A percentile compares a stretch with the other conserved stretches of the same genome.
These are phyloP conservation scores for Saccharata proteae DNA, from an alignment of 2,329 filamentous ascomycete species.

Conservation along the genomic window DNA sequence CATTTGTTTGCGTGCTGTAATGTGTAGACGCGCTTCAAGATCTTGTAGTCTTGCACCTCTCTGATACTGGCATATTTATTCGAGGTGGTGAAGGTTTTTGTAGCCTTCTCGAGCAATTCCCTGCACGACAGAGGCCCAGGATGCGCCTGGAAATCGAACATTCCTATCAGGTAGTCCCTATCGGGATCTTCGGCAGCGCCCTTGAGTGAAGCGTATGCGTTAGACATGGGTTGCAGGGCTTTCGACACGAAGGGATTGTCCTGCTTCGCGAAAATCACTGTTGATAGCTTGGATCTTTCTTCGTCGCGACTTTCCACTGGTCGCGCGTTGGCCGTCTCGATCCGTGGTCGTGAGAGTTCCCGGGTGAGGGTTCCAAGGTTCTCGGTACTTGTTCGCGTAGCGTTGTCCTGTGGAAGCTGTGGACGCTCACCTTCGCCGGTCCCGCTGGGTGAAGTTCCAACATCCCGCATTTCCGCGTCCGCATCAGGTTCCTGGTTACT, in stretches of 20 bases:
- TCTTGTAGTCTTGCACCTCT: conserved; percentile 77
- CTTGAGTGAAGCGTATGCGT: conserved; percentile 31
- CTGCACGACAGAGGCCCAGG: conserved; percentile 41
- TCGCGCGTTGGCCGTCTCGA: too few species aligned
- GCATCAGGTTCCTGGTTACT: too few species aligned
- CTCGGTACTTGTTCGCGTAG: too few species aligned
- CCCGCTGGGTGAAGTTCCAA: too few species aligned
- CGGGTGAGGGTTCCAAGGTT: too few species aligned
- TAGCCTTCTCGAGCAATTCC: conserved; percentile 62
- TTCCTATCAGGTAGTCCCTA: conserved; percentile 49
- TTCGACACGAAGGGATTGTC: conserved; percentile 21
- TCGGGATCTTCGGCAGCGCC: conserved; percentile 35
- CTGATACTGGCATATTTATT: conserved; percentile 75
- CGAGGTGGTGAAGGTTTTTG: conserved; percentile 79
- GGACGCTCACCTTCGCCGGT: too few species aligned
- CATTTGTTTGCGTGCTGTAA: conserved; percentile 85
- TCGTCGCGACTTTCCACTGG: conserved; percentile 26
- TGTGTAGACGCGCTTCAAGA: conserved; percentile 76
- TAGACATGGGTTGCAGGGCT: conserved; percentile 11
- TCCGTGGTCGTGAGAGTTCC: too few species aligned
- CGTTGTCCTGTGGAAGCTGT: too few species aligned
- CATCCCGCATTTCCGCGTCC: too few species aligned
- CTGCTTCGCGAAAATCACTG: conserved; percentile 67
- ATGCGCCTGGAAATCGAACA: conserved; percentile 47
- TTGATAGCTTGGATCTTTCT: conserved; percentile 53